phyloP scores from a whole-genome alignment of 148 eudicot genomes.

The Diospyros kaki region DNA sequence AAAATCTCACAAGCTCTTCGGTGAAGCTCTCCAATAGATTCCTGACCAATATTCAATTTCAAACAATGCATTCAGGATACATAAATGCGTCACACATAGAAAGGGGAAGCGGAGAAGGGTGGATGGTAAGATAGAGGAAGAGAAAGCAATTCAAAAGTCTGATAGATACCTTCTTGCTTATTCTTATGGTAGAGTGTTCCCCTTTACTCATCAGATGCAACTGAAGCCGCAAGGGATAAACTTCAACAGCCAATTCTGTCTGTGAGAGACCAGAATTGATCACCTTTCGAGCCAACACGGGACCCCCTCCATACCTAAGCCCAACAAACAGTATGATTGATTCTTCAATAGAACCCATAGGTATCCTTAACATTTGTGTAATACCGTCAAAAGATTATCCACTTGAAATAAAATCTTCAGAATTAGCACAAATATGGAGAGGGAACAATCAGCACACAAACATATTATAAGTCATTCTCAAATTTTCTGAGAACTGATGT shows the following conservation, averaged over 20 bases:
- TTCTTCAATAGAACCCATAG: neutral
- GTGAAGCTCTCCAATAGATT: conserved; percentile 84
- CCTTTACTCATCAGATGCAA: conserved; percentile 76
- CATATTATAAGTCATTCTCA: neutral
- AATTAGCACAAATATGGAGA: neutral
- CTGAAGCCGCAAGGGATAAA: conserved; percentile 84
- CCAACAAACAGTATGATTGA: conserved; percentile 18
- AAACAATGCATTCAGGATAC: conserved; percentile 7
- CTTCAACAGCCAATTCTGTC: conserved; percentile 82
- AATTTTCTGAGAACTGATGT: neutral
- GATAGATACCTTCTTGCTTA: conserved; percentile 81
- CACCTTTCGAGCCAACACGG: conserved; percentile 77
- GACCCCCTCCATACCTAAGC: conserved; percentile 99
- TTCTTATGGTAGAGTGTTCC: conserved; percentile 60
- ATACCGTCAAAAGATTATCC: too few relatives aligned
- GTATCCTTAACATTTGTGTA: neutral
- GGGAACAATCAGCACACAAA: neutral
- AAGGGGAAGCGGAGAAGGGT: neutral
- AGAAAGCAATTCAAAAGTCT: neutral
- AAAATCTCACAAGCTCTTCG: conserved; percentile 84
- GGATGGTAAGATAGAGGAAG: neutral
- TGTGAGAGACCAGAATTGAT: conserved; percentile 76
- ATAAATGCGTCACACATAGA: neutral
- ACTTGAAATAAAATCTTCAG: too few relatives aligned
- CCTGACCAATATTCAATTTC: conserved; percentile 39